Evolutionary conservation across 2,329 filamentous ascomycete species (phyloP).

Genomic region (Decorospora gaudefroyi): DNA sequence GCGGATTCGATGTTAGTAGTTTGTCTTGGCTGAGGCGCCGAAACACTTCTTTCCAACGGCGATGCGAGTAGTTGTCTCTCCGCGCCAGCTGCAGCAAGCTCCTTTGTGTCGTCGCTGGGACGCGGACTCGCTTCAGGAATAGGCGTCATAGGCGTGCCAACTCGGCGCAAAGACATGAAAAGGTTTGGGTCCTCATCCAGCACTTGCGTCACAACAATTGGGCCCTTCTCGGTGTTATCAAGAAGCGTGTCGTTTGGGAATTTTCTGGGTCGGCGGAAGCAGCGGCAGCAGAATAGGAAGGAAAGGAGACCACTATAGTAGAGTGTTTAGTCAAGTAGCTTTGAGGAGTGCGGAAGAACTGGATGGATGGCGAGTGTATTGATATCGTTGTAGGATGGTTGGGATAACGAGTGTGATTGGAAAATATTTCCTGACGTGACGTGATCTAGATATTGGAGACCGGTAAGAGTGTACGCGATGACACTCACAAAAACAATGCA

Average conservation of each 20-base stretch:
- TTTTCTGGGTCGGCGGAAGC: background rate
- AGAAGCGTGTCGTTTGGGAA: background rate
- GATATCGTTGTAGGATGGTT: background rate
- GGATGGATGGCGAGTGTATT: background rate
- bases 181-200: background rate
- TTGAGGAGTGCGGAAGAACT: background rate
- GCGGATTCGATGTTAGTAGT: too few relatives aligned
- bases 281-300: conserved; percentile 2
- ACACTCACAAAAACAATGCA: conserved; percentile 13
- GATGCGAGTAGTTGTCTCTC: too few relatives aligned
- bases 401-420: background rate
- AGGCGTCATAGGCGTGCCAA: background rate
- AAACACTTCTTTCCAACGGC: too few relatives aligned
- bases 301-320: conserved; percentile 2
- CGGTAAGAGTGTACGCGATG: conserved; percentile 2
- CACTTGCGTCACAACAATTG: background rate
- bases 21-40: too few relatives aligned
- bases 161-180: background rate
- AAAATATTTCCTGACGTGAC: too few relatives aligned
- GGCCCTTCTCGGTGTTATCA: background rate
- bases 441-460: conserved; percentile 1
- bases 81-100: too few relatives aligned
- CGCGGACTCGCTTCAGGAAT: conserved; percentile 13
- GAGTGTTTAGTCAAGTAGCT: background rate
- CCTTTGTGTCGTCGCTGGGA: conserved; percentile 13